Evolutionary conservation across 1,139 yeast genomes (phyloP).

Genomic region (Yamadazyma dushanensis): DNA sequence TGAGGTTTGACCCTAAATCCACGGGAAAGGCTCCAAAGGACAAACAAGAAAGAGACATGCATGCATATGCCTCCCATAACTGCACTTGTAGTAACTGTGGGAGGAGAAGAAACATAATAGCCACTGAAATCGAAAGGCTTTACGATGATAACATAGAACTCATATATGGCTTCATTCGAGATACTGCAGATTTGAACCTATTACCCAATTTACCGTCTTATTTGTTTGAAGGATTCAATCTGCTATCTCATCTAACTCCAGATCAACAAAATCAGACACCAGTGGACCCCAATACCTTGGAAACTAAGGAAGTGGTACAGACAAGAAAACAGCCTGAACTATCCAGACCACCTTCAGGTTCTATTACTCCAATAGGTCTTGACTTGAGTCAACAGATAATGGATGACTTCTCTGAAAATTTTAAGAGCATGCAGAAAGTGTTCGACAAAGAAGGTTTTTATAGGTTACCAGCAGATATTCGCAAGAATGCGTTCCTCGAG

Average conservation of each 20-base stretch:
- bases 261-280: neutral
- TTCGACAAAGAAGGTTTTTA: constrained; percentile 14
- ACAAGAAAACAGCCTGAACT: too few species aligned
- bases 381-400: constrained; percentile 5
- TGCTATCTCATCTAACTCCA: neutral
- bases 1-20: constrained; percentile 12
- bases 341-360: too few species aligned
- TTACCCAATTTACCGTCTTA: constrained; percentile 41
- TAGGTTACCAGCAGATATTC: constrained; percentile 11
- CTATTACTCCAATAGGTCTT: too few species aligned
- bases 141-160: constrained; percentile 62
- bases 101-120: constrained; percentile 68
- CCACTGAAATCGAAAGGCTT: constrained; percentile 64
- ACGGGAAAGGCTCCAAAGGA: constrained; percentile 8
- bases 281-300: too few species aligned
- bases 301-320: too few species aligned
- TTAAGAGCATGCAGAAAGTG: constrained; percentile 11
- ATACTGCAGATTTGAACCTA: constrained; percentile 42
- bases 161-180: constrained; percentile 40
- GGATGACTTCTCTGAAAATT: constrained; percentile 9
- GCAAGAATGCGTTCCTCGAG: constrained; percentile 13
- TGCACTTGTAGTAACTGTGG: constrained; percentile 86
- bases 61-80: constrained; percentile 13
- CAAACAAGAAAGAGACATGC: constrained; percentile 12
- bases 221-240: constrained; percentile 12